Percentiles rank a stretch among this genome's conserved stretches.
These are phyloP conservation scores for Rhododendron ferrugineum DNA, from an alignment of 148 eudicot genomes.

Conservation along the genomic window DNA sequence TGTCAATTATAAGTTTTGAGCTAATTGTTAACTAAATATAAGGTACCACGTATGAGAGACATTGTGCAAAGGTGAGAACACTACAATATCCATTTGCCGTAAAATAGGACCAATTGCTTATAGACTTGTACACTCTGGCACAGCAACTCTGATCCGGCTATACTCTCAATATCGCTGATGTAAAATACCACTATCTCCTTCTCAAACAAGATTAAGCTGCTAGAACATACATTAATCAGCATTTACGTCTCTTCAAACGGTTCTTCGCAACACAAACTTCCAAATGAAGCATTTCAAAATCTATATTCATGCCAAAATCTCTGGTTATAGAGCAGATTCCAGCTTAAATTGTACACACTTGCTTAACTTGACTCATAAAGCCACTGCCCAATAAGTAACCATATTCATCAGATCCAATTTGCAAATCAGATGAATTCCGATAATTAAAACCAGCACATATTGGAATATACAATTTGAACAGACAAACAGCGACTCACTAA, in stretches of 20 bases:
- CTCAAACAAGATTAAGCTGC: neutral
- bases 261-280: neutral
- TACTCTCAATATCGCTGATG: neutral
- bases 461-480: neutral
- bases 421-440: neutral
- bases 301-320: conserved; percentile 9
- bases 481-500: neutral
- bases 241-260: neutral
- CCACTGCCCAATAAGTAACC: neutral
- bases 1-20: neutral
- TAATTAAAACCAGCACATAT: neutral
- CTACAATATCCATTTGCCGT: neutral
- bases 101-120: neutral
- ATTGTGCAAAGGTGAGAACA: neutral
- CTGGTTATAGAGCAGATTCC: conserved; percentile 20
- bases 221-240: neutral
- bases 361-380: neutral
- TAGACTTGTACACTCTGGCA: neutral
- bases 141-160: neutral
- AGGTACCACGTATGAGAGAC: neutral
- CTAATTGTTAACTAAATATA: neutral
- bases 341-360: neutral
- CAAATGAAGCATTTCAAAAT: neutral
- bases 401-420: neutral
- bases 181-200: neutral